Conservation (phyloP, 164 flowering plant genomes). For the Tinospora cordifolia region DNA sequence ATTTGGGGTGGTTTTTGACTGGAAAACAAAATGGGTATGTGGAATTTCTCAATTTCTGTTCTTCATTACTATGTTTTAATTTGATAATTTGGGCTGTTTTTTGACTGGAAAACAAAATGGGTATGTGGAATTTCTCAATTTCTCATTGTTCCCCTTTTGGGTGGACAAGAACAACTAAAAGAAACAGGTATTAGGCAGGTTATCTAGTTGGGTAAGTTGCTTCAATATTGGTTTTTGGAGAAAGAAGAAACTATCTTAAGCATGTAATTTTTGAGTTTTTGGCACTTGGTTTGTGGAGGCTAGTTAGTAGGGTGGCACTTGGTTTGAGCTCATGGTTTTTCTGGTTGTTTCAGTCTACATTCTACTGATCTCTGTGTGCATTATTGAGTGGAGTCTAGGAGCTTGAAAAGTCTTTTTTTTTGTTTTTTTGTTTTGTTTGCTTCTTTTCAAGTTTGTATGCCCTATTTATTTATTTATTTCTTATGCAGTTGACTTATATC, state of each 20-base stretch:
- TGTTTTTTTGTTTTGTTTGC: not conserved
- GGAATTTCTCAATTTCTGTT: not conserved
- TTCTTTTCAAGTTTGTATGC: not conserved
- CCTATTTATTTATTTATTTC: too few relatives aligned
- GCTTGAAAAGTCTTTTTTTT: too few relatives aligned
- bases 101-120: not conserved
- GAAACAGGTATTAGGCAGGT: too few relatives aligned
- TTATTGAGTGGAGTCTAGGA: too few relatives aligned
- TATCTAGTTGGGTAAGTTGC: too few relatives aligned
- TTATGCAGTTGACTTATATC: not conserved
- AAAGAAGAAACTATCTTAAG: not conserved
- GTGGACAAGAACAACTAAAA: not conserved
- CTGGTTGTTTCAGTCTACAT: too few relatives aligned
- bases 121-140: not conserved
- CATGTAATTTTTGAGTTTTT: not conserved
- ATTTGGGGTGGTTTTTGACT: not conserved
- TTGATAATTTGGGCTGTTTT: not conserved
- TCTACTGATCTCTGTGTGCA: too few relatives aligned
- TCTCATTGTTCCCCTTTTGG: not conserved
- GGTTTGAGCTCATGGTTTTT: too few relatives aligned
- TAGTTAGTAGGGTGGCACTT: too few relatives aligned
- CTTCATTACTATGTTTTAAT: not conserved
- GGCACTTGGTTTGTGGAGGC: not conserved
- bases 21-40: slow-evolving; percentile 1
- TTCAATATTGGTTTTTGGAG: too few relatives aligned